A percentile compares a stretch with the other conserved stretches of the same genome.
Evolutionary conservation across 1,139 yeast genomes (phyloP).

Genomic region (Suhomyces coccinellae): DNA sequence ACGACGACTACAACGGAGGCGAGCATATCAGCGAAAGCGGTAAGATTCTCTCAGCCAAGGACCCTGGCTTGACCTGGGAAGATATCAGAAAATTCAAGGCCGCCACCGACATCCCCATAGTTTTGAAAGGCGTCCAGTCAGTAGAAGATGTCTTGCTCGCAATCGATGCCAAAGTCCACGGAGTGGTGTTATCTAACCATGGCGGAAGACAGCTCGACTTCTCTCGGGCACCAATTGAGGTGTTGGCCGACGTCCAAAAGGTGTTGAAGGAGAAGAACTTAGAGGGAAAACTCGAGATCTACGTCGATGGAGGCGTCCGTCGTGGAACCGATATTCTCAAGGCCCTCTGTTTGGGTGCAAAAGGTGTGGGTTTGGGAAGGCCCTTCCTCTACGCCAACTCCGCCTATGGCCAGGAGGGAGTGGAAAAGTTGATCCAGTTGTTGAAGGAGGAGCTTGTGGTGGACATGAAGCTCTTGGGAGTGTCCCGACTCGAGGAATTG

Average conservation of each 20-base stretch:
- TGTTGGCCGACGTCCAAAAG: conserved; percentile 64
- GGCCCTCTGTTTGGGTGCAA: conserved; percentile 68
- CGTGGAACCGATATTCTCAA: conserved; percentile 67
- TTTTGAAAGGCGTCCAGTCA: conserved; percentile 71
- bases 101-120: conserved; percentile 61
- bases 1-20: conserved; percentile 63
- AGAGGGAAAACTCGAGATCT: conserved; percentile 51
- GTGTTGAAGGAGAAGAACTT: conserved; percentile 46
- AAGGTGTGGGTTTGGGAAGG: conserved; percentile 74
- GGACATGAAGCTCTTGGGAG: conserved; percentile 90
- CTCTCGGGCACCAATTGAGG: conserved; percentile 67
- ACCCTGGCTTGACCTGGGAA: conserved; percentile 69
- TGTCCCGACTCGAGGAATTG: conserved; percentile 61
- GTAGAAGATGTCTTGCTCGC: conserved; percentile 68
- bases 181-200: conserved; percentile 67
- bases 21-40: conserved; percentile 82
- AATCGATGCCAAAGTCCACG: conserved; percentile 63
- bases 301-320: conserved; percentile 68
- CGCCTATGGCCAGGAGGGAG: conserved; percentile 77
- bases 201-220: conserved; percentile 77
- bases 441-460: conserved; percentile 78
- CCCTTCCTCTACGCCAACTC: conserved; percentile 72
- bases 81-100: conserved; percentile 55
- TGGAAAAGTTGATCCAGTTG: conserved; percentile 72
- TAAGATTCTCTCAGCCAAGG: conserved; percentile 75